Evolutionary conservation across 2,329 filamentous ascomycete species (phyloP).

Genomic region (Beauveria australis): DNA sequence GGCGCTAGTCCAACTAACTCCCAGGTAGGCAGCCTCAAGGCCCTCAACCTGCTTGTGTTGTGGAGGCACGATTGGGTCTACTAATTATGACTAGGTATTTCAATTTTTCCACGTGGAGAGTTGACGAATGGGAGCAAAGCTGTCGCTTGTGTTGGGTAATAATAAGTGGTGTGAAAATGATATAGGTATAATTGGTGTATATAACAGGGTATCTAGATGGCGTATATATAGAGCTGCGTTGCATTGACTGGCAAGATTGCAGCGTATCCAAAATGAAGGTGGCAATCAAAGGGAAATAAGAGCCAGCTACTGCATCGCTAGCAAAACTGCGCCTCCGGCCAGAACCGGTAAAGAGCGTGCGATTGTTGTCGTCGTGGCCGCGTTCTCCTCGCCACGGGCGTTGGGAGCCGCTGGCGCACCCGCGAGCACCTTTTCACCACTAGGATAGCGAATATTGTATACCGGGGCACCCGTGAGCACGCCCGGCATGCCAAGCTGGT

Average conservation of each 20-base stretch:
- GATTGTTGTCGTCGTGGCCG: not conserved
- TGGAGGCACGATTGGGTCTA: not conserved
- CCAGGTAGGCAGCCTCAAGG: not conserved
- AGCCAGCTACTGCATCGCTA: not conserved
- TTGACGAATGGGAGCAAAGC: not conserved
- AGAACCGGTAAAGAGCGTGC: not conserved
- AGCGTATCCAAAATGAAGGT: not conserved
- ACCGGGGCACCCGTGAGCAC: constrained; percentile 31
- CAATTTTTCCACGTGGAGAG: too few relatives aligned
- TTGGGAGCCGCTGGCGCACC: not conserved
- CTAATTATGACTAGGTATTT: too few relatives aligned
- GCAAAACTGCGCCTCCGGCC: not conserved
- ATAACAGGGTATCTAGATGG: constrained; percentile 5
- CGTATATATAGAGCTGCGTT: not conserved
- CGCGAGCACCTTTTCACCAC: constrained; percentile 33
- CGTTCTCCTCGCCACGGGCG: not conserved
- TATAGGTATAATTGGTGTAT: not conserved
- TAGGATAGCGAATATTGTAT: constrained; percentile 39
- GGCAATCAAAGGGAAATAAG: not conserved
- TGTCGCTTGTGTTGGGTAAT: not conserved
- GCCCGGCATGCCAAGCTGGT: constrained; percentile 31
- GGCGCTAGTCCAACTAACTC: constrained; percentile 5
- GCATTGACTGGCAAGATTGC: not conserved
- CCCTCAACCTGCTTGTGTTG: not conserved
- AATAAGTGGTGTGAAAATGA: not conserved